Evolutionary conservation across 176 grass and related monocot species (phyloP), one percentile per base, ranked within the genome.

Genomic region (Zizania latifolia): DNA sequence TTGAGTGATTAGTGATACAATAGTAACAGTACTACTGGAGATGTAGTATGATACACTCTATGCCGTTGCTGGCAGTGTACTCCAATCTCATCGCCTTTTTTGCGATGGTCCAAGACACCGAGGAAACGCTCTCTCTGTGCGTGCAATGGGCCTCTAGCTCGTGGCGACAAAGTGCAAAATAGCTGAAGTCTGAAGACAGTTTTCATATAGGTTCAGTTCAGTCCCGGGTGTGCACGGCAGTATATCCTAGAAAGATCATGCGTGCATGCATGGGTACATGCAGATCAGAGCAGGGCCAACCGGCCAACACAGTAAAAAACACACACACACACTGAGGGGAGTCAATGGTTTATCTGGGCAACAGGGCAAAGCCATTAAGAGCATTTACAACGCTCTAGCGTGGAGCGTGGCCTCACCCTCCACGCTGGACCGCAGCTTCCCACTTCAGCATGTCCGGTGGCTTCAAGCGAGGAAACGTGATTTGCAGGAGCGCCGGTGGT

Each of bases 201-300:
- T 40, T n/a, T 13, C 21, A 6, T 62, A 22, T 16, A 14, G 21
- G 15, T 16, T 45, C 68, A 27, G 78, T 72, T 72, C 11, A 62
- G 55, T 36, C 27, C 40, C 41, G 0, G 51, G 26, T 19, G 56
- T 26, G 65, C 58, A 31, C n/a, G 4, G 32, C 58, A 65, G 48
- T 44, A 59, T 44, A 78, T 65, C 75, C 58, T 17, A n/a, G 75
- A 73, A 85, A 79, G 68, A 79, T 85, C 76, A 72, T 57, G 75
- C 82, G 65, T 53, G 67, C 61, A 13, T 51, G 39, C 38, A 7
- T 17, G 67, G 39, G 33, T 23, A 54, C 34, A 6, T 10, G 57
- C 44, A 63, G 43, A 35, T 61, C 57, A 14, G 46, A 3, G 22
- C 28, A 28, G 19, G 33, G 4, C 14, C 11, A 36, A 15, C 48